A percentile compares a stretch with the other conserved stretches of the same genome.
Evolutionary conservation across 2,329 filamentous ascomycete genomes (phyloP).

Genomic region (Aureobasidium sp.): DNA sequence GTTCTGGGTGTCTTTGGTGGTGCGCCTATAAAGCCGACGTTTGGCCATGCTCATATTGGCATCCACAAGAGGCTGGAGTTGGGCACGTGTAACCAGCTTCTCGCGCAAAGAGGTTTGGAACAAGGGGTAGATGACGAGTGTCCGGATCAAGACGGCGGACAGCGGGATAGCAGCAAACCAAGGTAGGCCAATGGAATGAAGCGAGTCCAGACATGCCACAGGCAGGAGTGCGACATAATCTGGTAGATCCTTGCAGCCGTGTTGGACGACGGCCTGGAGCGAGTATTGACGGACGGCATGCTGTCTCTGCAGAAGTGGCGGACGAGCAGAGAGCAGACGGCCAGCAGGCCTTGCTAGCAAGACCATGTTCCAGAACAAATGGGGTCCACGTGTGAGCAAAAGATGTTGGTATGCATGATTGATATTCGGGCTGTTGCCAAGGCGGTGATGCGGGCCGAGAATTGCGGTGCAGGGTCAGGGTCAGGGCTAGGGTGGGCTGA

Average conservation of each 20-base stretch:
- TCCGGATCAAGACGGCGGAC: conserved; percentile 25
- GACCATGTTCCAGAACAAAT: not conserved
- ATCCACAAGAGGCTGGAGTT: conserved; percentile 1
- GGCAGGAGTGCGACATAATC: conserved; percentile 18
- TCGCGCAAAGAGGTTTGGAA: conserved; percentile 5
- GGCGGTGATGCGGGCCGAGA: not conserved
- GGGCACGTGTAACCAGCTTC: not conserved
- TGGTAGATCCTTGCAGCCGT: not conserved
- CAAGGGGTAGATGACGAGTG: conserved; percentile 24
- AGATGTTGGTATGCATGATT: not conserved
- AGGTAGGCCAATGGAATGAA: conserved; percentile 26
- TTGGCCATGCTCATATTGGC: not conserved
- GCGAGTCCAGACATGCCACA: conserved; percentile 21
- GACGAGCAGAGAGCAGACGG: not conserved
- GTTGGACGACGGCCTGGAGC: not conserved
- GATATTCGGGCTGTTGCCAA: conserved; percentile 1
- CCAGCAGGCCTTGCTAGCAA: not conserved
- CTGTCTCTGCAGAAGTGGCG: not conserved
- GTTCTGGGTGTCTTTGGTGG: too few relatives aligned
- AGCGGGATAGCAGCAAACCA: conserved; percentile 28
- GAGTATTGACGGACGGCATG: conserved; percentile 3
- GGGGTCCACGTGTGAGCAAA: not conserved
- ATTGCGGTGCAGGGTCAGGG: not conserved
- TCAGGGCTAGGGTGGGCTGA: conserved; percentile 4
- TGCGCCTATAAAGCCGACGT: not conserved